Percentiles rank a stretch among this genome's conserved stretches.
Evolutionary conservation across 2,329 filamentous ascomycete species (phyloP).

Genomic region (Aureobasidium sp.): DNA sequence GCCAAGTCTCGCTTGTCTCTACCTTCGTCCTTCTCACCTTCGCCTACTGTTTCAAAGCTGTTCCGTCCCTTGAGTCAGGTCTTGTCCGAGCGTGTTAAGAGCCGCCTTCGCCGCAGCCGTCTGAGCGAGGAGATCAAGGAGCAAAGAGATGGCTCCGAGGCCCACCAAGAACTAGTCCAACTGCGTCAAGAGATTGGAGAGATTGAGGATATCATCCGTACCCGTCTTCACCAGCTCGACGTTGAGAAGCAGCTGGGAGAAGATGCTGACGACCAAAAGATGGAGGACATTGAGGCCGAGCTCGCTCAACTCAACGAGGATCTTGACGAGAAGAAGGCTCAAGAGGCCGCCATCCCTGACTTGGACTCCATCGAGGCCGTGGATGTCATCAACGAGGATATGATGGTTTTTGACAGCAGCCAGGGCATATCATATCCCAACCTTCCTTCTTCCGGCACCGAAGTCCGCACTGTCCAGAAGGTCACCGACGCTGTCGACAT

Average conservation of each 20-base stretch:
- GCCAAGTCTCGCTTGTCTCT: slow-evolving; percentile 28
- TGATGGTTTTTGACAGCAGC: slow-evolving; percentile 28
- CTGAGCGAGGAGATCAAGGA: slow-evolving; percentile 36
- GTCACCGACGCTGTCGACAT: slow-evolving; percentile 5
- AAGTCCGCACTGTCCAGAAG: slow-evolving; percentile 4
- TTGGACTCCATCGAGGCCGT: slow-evolving; percentile 19
- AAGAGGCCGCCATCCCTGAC: slow-evolving; percentile 12
- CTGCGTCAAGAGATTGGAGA: slow-evolving; percentile 32
- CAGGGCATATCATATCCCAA: slow-evolving; percentile 24
- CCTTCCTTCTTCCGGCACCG: slow-evolving; percentile 17
- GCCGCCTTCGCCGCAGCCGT: slow-evolving; percentile 35
- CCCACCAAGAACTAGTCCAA: slow-evolving; percentile 30
- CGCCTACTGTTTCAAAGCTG: slow-evolving; percentile 20
- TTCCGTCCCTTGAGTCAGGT: slow-evolving; percentile 27
- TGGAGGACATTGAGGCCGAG: slow-evolving; percentile 24
- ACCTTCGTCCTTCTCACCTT: slow-evolving; percentile 23
- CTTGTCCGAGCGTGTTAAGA: slow-evolving; percentile 28
- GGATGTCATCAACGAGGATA: slow-evolving; percentile 23
- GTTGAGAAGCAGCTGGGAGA: slow-evolving; percentile 34
- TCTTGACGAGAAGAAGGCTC: slow-evolving; percentile 17
- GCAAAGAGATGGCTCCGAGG: slow-evolving; percentile 21
- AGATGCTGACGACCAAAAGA: slow-evolving; percentile 30
- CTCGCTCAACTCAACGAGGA: slow-evolving; percentile 27
- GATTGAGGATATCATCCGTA: slow-evolving; percentile 27
- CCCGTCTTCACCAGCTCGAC: slow-evolving; percentile 32